A percentile compares a stretch with the other conserved stretches of the same genome.
phyloP scores from a whole-genome alignment of 352 stramenopile genomes.

The Phytophthora agathidicida region DNA sequence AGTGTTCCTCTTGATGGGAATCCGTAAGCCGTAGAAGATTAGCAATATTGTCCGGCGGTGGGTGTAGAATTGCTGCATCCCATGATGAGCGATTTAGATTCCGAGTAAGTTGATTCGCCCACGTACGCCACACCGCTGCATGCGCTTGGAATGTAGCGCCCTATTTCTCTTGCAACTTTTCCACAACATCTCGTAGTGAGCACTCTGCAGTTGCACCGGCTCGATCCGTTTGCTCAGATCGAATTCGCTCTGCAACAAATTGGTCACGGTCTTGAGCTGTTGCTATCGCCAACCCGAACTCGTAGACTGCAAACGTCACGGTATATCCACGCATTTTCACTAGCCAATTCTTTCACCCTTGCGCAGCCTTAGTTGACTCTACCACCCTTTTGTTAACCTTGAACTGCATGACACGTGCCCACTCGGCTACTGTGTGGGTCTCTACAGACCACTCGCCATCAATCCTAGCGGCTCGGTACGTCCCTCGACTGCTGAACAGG shows the following conservation, averaged over 20 bases:
- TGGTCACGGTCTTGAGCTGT: slow-evolving; percentile 1
- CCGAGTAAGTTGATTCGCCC: slow-evolving; percentile 18
- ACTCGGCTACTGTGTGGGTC: not conserved
- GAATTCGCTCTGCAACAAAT: slow-evolving; percentile 11
- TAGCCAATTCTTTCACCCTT: slow-evolving; percentile 14
- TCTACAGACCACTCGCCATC: slow-evolving; percentile 6
- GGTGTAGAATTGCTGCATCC: slow-evolving; percentile 3
- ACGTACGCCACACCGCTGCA: slow-evolving; percentile 16
- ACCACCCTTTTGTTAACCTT: slow-evolving; percentile 16
- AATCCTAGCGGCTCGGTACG: slow-evolving; percentile 3
- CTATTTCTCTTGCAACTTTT: slow-evolving; percentile 10
- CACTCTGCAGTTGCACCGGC: slow-evolving; percentile 16
- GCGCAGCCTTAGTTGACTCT: slow-evolving; percentile 2
- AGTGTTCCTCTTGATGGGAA: not conserved
- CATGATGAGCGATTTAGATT: slow-evolving; percentile 15
- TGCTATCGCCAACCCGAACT: slow-evolving; percentile 10
- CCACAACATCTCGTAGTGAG: slow-evolving; percentile 11
- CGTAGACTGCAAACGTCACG: slow-evolving; percentile 7
- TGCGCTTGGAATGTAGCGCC: slow-evolving; percentile 1
- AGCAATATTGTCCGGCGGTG: slow-evolving; percentile 3
- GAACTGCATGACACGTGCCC: slow-evolving; percentile 23
- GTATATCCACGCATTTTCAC: slow-evolving; percentile 1
- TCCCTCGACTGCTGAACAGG: slow-evolving; percentile 1
- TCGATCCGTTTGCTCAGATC: slow-evolving; percentile 8
- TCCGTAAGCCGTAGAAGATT: slow-evolving; percentile 9